Evolutionary conservation across 257 asterid species (phyloP).

Genomic region (Linaria vulgaris): DNA sequence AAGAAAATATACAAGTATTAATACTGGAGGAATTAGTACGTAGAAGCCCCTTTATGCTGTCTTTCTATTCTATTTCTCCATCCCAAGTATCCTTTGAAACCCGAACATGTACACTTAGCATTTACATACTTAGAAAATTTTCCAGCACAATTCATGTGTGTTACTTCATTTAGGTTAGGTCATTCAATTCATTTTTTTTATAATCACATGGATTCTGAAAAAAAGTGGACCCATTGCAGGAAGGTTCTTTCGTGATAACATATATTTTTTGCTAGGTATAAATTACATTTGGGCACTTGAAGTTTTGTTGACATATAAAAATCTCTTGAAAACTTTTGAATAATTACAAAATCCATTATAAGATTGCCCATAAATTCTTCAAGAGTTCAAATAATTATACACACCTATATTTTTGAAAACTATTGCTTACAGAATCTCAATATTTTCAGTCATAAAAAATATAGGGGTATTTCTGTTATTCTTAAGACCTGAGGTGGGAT

Average conservation of each 20-base stretch:
- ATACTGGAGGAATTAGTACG: background rate
- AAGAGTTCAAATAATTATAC: background rate
- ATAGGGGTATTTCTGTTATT: too few species aligned
- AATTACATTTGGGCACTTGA: too few species aligned
- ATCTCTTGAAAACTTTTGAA: too few species aligned
- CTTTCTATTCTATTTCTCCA: background rate
- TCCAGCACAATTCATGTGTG: background rate
- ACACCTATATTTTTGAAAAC: too few species aligned
- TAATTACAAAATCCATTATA: background rate
- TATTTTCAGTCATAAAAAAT: too few species aligned
- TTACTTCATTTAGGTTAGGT: background rate
- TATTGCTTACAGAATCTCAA: too few species aligned
- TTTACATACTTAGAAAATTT: background rate
- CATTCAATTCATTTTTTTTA: background rate
- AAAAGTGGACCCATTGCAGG: background rate
- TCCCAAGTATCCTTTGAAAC: background rate
- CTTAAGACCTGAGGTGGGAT: too few species aligned
- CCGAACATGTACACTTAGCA: background rate
- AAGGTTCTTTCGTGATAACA: background rate
- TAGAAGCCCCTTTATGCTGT: background rate
- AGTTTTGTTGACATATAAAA: too few species aligned
- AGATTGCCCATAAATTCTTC: background rate
- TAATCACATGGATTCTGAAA: conserved; percentile 4
- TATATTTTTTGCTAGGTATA: too few species aligned
- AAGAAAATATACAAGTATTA: background rate